Base-by-base conservation (phyloP, 441 rosid genomes). In the Bocquillonia castaneifolia region DNA sequence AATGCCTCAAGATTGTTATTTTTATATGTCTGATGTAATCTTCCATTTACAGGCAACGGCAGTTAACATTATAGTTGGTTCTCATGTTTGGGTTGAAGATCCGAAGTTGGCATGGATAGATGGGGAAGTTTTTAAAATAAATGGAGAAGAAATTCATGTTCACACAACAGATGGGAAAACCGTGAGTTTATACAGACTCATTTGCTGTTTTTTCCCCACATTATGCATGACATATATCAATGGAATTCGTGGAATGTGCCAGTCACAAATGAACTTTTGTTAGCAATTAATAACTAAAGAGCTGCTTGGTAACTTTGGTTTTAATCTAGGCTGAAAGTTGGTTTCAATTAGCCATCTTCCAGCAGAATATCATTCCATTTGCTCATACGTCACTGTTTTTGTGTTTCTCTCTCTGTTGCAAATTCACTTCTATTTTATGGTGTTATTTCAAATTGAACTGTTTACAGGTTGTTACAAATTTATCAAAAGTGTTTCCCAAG, bases 11-110 rank as follows among this genome's bases (percentile, higher is more conserved):
- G 23, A 8, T 15, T 26, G 13, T 26, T 53, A 18, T 55, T 58
- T 26, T 36, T 64, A 69, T 52, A 25, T 50, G 1, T 45, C 69
- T 77, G 22, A 64, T 60, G 14, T 40, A 37, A 53, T 66, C 71
- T 63, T 71, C 53, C 39, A 56, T 80, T 63, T 73, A 77, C 85
- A 95, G 99, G 95, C 88, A 64, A 84, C 80, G 45, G 79, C 91
- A 6, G 97, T 86, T 74, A 93, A 95, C 74, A 92, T 95, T 48
- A 95, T 92, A 58, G 98, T 89, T 15, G 98, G 98, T 58, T 90
- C 99, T 79, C 97, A 89, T 85, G 99, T 90, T 17, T 95, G 99
- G 99, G 95, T 86, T 63, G 99, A 92, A 83, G 97, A 92, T 74
- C 86, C 90, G 12, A 78, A n/a, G 25, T 72, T 70, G 75, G 98